Conservation (phyloP, 768 basidiomycete species). For the Hericium erinaceus region DNA sequence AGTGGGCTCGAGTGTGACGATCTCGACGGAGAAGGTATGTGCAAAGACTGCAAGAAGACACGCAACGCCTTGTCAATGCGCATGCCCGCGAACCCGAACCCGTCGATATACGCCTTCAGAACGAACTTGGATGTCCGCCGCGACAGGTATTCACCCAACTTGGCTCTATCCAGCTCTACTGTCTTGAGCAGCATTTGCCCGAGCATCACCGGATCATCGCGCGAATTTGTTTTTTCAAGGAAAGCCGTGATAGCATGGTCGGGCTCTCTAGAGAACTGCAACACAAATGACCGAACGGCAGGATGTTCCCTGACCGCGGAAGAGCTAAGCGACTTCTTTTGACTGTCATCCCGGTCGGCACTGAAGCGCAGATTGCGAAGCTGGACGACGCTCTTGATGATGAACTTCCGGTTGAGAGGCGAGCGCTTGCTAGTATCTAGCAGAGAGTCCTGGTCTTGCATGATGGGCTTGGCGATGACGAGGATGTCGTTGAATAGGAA, state of each 20-base stretch:
- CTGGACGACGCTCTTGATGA: conserved; percentile 85
- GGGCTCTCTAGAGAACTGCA: conserved; percentile 75
- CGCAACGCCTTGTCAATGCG: conserved; percentile 86
- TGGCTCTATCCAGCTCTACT: conserved; percentile 71
- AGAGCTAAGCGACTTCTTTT: conserved; percentile 29
- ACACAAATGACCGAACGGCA: conserved; percentile 61
- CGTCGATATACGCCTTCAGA: conserved; percentile 77
- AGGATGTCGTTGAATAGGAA: conserved; percentile 97
- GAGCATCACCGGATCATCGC: conserved; percentile 64
- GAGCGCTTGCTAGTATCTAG: conserved; percentile 48
- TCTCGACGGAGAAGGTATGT: conserved; percentile 41
- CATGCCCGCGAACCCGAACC: conserved; percentile 76
- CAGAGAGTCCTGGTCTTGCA: conserved; percentile 55
- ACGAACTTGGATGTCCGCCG: conserved; percentile 64
- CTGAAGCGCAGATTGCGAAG: conserved; percentile 60
- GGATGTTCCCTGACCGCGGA: conserved; percentile 40
- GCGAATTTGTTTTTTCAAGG: conserved; percentile 47
- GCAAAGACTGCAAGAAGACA: conserved; percentile 77
- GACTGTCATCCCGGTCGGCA: conserved; percentile 59
- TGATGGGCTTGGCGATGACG: conserved; percentile 84
- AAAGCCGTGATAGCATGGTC: conserved; percentile 68
- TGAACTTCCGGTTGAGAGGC: conserved; percentile 62
- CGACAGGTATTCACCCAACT: conserved; percentile 78
- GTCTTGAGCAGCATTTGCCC: conserved; percentile 77
- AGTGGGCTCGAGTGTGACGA: conserved; percentile 33